A percentile compares a stretch with the other conserved stretches of the same genome.
These are phyloP conservation scores for Ophiocordyceps robertsii DNA, from an alignment of 2,329 filamentous ascomycete species.

Conservation along the genomic window DNA sequence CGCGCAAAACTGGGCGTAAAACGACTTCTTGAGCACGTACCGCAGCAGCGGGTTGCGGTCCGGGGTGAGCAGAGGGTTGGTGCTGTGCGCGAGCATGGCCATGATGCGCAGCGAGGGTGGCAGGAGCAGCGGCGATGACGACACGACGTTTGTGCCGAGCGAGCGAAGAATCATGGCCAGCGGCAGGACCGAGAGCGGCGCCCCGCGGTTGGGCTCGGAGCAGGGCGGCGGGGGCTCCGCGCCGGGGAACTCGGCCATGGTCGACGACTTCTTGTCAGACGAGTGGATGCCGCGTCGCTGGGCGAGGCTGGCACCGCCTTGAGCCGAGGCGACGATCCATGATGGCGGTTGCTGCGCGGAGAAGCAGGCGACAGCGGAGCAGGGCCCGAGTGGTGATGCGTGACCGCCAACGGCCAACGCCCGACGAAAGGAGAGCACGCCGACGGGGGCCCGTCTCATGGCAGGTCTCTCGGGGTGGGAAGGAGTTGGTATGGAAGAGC, in stretches of 20 bases:
- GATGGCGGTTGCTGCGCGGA: background rate
- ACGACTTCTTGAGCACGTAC: slow-evolving; percentile 62
- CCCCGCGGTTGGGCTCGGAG: slow-evolving; percentile 12
- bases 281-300: slow-evolving; percentile 17
- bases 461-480: slow-evolving; percentile 2
- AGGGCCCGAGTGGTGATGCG: background rate
- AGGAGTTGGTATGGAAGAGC: background rate
- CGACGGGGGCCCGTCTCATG: slow-evolving; percentile 10
- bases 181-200: slow-evolving; percentile 53
- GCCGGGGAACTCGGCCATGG: slow-evolving; percentile 15
- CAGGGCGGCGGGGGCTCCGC: slow-evolving; percentile 15
- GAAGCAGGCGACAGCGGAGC: background rate
- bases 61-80: slow-evolving; percentile 52
- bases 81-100: slow-evolving; percentile 55
- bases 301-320: background rate
- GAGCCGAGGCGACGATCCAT: background rate
- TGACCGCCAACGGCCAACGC: background rate
- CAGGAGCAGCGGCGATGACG: slow-evolving; percentile 57
- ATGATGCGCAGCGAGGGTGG: slow-evolving; percentile 56
- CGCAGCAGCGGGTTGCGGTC: slow-evolving; percentile 63
- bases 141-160: slow-evolving; percentile 54
- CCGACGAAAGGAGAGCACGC: slow-evolving; percentile 8
- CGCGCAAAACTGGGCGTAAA: slow-evolving; percentile 86
- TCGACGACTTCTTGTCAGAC: slow-evolving; percentile 21
- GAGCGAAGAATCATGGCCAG: slow-evolving; percentile 54